phyloP scores from a whole-genome alignment of 2,329 filamentous ascomycete genomes.

The Coniochaeta sp. region DNA sequence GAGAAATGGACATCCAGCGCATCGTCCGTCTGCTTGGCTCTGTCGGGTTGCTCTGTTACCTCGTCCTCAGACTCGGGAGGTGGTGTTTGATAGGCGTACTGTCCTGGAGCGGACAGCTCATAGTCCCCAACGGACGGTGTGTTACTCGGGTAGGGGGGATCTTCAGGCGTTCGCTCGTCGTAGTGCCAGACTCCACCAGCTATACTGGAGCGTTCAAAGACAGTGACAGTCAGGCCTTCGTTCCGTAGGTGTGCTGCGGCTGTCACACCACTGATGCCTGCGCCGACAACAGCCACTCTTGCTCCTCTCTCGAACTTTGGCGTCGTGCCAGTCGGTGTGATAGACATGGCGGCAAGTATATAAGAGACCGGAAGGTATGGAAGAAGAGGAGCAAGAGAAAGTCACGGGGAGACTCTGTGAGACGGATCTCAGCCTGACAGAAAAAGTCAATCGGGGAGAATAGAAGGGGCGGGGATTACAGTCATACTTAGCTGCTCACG shows the following conservation, averaged over 20 bases:
- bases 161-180: constrained; percentile 20
- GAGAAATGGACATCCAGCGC: constrained; percentile 29
- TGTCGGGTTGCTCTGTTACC: neutral
- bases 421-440: no score
- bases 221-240: constrained; percentile 26
- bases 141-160: constrained; percentile 25
- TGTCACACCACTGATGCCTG: constrained; percentile 31
- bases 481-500: no score
- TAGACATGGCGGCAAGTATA: neutral
- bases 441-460: no score
- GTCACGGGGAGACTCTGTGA: no score
- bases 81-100: constrained; percentile 12
- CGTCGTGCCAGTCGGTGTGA: neutral
- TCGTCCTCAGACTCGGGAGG: constrained; percentile 8
- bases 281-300: constrained; percentile 30
- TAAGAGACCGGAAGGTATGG: neutral
- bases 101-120: constrained; percentile 10
- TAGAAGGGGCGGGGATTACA: no score
- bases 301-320: constrained; percentile 6
- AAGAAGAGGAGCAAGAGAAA: neutral
- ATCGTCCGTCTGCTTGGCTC: constrained; percentile 20
- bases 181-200: constrained; percentile 33
- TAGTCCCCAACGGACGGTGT: constrained; percentile 21
- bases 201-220: constrained; percentile 27
- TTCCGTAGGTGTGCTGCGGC: constrained; percentile 28